Base-by-base conservation (phyloP, 1,284 basidiomycete genomes). In the Bjerkandera adusta region DNA sequence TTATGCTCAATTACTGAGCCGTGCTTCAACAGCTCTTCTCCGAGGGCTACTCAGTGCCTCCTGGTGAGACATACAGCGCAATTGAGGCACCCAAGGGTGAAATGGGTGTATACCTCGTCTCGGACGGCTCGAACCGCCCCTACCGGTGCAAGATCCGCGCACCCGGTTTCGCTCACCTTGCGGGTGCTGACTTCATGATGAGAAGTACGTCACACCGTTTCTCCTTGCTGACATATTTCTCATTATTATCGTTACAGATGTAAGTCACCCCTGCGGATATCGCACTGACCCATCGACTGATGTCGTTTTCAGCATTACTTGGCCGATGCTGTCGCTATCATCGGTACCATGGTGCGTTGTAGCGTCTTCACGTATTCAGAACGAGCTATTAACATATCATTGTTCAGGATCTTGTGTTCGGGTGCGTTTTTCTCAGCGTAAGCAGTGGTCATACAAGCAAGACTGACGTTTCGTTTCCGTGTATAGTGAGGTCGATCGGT, bases 21-120 rank as follows among this genome's bases (percentile, higher is more conserved):
- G 22, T 36, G 2, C 22, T 11, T 42, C 25, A 47, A 39, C 57
- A 89, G 86, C 76, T 95, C 58, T 98, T 96, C 76, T 93, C 89
- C 47, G 95, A 99, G 69, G 96, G 96, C 16, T 99, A 93, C 73
- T 90, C 90, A 24, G 96, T 98, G n/a, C 96, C 96, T 13, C 90
- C 95, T 15, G 87, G 96, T 26, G 96, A 99, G 75, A 99, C 96
- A 0, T 99, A 99, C 74, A 85, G 83, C 45, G 93, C 96, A 4
- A 98, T 99, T 59, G 96, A 99, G 71, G 96, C 96, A 15, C 96
- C 95, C 47, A 99, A 99, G 74, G 95, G 95, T 52, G 94, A 98
- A 73, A 98, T 98, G 95, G 93, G 78, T 55, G 94, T 97, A 45
- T 97, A 93, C 71, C 83, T 97, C 45, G 92, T 97, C 51, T 95